These are phyloP conservation scores for Ophioceras dolichostomum DNA, from an alignment of 2,329 filamentous ascomycete genomes.

Conservation along the genomic window DNA sequence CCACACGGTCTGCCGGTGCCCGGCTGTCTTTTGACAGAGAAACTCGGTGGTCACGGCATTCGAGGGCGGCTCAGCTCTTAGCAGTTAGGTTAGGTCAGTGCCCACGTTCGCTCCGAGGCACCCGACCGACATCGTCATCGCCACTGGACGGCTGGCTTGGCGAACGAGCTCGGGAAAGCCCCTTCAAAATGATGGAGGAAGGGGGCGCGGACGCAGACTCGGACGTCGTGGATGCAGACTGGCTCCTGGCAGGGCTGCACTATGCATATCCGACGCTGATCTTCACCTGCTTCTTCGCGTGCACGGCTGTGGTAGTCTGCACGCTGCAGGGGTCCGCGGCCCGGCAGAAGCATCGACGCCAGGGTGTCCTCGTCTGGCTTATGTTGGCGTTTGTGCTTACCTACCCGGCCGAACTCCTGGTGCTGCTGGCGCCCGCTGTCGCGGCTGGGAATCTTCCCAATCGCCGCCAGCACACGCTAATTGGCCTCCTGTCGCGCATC, in stretches of 20 bases:
- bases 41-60: too few species aligned
- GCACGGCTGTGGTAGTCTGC: conserved; percentile 37
- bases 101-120: too few species aligned
- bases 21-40: too few species aligned
- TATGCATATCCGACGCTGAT: conserved; percentile 45
- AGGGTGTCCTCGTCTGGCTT: conserved; percentile 26
- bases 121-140: too few species aligned
- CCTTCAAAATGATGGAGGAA: conserved; percentile 2
- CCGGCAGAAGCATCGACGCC: conserved; percentile 24
- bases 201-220: background rate
- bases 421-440: conserved; percentile 16
- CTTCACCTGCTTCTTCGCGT: conserved; percentile 43
- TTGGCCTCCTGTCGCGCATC: conserved; percentile 49
- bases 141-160: too few species aligned
- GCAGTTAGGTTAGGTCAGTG: too few species aligned
- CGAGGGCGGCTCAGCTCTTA: too few species aligned
- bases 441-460: conserved; percentile 14
- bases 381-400: conserved; percentile 29
- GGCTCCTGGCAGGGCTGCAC: conserved; percentile 24
- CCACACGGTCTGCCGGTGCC: too few species aligned
- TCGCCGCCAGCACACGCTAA: conserved; percentile 32
- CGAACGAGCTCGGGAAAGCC: too few species aligned
- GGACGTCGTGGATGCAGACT: background rate
- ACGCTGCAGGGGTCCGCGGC: conserved; percentile 34
- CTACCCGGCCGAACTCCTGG: conserved; percentile 33